Evolutionary conservation across 2,329 filamentous ascomycete genomes (phyloP), one percentile per base, ranked within the genome.

Genomic region (Fusarium anguioides): DNA sequence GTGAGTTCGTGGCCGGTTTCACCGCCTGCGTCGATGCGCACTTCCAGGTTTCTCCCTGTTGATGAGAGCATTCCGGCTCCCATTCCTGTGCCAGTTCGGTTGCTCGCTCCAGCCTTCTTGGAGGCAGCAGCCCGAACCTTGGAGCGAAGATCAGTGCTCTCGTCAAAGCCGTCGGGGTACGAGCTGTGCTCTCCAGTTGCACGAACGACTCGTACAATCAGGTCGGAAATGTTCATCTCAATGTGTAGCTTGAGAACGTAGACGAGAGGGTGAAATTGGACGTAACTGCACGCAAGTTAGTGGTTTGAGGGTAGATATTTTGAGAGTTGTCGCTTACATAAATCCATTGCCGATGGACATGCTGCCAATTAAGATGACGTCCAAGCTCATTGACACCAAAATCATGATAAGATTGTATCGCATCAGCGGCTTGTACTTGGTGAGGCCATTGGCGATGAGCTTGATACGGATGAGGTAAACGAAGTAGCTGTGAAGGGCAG

Each of bases 361-460:
- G 54, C 56, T 63, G 4, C 68, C 68, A 40, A 72, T 73, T 5
- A 72, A 70, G 12, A 72, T 63, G 6, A 72, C 42, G 44, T 75
- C 74, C 9, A 75, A 49, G 9, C 60, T 60, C 49, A 75, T 68
- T 0, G 74, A 75, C 1, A 75, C 14, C 1, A 26, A 52, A 23
- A 75, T 69, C 67, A 75, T 72, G 11, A 33, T 21, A 8, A 75
- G 24, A 14, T 75, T 75, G 48, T 74, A 74, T 20, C 74, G 74
- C 24, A 82, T 77, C 17, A 85, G 75, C n/a, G 76, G 72, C 54
- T 78, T 78, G 64, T 84, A 85, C 65, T 85, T 84, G 6, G 77
- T 78, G 2, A 85, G 75, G 7, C 83, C 82, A 35, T 82, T 80
- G 31, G 76, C 44, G 20, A 69, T 67, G 15, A 64, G 31, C 51